A percentile compares a stretch with the other conserved stretches of the same genome.
Conservation (phyloP, 306 rosid genomes). For the Dalbergia cultrata region DNA sequence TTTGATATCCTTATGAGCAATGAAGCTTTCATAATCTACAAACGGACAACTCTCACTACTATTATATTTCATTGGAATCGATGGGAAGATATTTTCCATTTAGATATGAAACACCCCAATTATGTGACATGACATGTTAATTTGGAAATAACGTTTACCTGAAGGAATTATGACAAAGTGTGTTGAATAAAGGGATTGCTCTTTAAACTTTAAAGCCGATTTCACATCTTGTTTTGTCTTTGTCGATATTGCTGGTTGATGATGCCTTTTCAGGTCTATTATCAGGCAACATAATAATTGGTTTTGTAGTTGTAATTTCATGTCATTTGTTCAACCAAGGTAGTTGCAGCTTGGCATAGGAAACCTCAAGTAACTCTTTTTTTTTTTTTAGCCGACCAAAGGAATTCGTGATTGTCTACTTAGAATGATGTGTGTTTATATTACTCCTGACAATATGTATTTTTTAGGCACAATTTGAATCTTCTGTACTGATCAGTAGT, state of each 20-base stretch:
- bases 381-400: conserved; percentile 30
- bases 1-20: background rate
- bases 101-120: conserved; percentile 2
- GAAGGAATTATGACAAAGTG: background rate
- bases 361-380: conserved; percentile 25
- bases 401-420: conserved; percentile 35
- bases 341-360: conserved; percentile 63
- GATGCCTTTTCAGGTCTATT: background rate
- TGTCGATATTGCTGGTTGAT: background rate
- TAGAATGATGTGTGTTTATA: background rate
- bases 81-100: background rate
- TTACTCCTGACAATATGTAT: background rate
- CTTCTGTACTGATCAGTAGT: conserved; percentile 56
- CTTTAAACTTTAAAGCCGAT: background rate
- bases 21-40: background rate
- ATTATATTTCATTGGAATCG: background rate
- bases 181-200: background rate
- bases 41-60: background rate
- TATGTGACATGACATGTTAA: background rate
- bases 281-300: background rate
- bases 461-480: conserved; percentile 21
- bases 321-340: conserved; percentile 52
- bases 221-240: background rate
- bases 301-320: conserved; percentile 52
- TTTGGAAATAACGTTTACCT: background rate